phyloP scores from a whole-genome alignment of 1,139 yeast genomes.

The Pichia sp. region DNA sequence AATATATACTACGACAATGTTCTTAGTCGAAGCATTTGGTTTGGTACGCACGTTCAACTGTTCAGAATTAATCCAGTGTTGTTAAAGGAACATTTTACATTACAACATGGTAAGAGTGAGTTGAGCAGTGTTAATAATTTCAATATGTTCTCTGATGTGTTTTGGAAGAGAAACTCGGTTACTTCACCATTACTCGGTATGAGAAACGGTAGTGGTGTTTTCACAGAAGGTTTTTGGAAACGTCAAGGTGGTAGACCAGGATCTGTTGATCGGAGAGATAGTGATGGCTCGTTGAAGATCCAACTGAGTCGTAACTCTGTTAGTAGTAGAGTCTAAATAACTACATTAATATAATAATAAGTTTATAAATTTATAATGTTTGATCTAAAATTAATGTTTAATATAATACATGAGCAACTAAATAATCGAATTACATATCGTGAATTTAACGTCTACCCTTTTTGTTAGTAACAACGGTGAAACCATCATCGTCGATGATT shows the following conservation, averaged over 20 bases:
- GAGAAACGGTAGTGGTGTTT: conserved; percentile 18
- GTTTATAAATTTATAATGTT: no score
- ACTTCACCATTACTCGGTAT: conserved; percentile 9
- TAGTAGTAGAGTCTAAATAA: background rate
- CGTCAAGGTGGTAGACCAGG: conserved; percentile 19
- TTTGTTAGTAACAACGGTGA: conserved; percentile 76
- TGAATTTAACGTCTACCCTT: conserved; percentile 33
- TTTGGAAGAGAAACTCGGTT: conserved; percentile 11
- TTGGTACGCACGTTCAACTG: conserved; percentile 56
- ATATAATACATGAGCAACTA: no score
- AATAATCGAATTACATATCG: background rate
- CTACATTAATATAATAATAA: background rate
- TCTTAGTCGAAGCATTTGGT: conserved; percentile 54
- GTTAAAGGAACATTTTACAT: conserved; percentile 15
- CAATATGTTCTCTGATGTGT: conserved; percentile 7
- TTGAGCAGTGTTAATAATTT: background rate
- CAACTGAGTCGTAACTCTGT: conserved; percentile 10
- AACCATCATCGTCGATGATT: conserved; percentile 89
- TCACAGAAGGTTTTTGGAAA: conserved; percentile 22
- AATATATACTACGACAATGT: conserved; percentile 33
- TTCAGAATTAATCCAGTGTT: conserved; percentile 44
- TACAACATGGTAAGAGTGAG: conserved; percentile 16
- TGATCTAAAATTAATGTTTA: no score
- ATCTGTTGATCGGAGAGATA: conserved; percentile 16
- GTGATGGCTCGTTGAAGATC: conserved; percentile 16